Evolutionary conservation across 768 basidiomycete genomes (phyloP), one percentile per base, ranked within the genome.

Genomic region (Cystobasidiopsis lactophilus): DNA sequence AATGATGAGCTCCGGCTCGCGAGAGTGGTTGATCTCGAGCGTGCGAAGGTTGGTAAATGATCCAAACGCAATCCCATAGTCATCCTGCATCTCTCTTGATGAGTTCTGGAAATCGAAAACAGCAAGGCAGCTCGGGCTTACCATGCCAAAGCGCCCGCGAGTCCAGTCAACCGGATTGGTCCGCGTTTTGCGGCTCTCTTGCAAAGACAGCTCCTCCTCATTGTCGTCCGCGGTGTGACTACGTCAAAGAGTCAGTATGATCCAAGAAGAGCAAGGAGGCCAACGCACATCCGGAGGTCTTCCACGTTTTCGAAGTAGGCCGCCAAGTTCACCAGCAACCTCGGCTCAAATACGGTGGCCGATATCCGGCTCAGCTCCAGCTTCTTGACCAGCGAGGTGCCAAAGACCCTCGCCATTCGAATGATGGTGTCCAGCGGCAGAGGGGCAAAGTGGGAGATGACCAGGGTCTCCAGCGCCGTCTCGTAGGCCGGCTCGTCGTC

Each of bases 381-480:
- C 29, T 47, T 47, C 45, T 47, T 47, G 23, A 47, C 45, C 7
- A 13, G 4, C 4, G 45, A 26, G 4, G 45, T 47, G 4, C 45
- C 45, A 27, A 47, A n/a, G 5, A 26, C 29, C 29, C 45, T 23
- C 16, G 45, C 14, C 21, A 47, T 13, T 30, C 45, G 45, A 29
- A 47, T 26, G 24, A 47, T 47, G 5, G 45, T 47, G 23, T 47
- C 45, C 26, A 47, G 29, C 10, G 16, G 23, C 13, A 47, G 24
- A 13, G 45, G 45, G 7, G 45, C 45, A 31, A 47, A 47, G 45
- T 47, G 45, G 14, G 45, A 47, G 29, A 47, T 29, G 45, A 47
- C 45, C 29, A 47, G 30, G 29, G 45, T 47, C 14, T 47, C 24
- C 10, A 47, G 30, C 24, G 23, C 30, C 24, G 45, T 47, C 18